These are phyloP conservation scores for Pseudogymnoascus sp. DNA, from an alignment of 2,329 filamentous ascomycete species.

Conservation along the genomic window DNA sequence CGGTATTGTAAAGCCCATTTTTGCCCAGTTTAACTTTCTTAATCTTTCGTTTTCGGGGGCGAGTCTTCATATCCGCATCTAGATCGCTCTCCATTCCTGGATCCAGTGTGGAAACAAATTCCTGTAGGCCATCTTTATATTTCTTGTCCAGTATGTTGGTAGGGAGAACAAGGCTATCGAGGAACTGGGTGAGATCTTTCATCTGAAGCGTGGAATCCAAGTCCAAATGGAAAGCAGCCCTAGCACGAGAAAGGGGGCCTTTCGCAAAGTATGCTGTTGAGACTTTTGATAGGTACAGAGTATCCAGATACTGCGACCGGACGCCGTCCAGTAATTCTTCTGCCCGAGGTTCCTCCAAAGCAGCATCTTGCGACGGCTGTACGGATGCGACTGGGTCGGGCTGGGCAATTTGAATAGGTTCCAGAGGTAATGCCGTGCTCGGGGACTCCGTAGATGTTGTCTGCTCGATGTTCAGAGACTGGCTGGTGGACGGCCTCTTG, in stretches of 20 bases:
- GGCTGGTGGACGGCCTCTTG: constrained; percentile 33
- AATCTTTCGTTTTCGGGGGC: constrained; percentile 43
- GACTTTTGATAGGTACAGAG: constrained; percentile 58
- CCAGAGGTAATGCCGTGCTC: background rate
- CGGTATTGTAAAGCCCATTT: constrained; percentile 58
- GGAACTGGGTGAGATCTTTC: constrained; percentile 56
- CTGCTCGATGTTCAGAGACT: background rate
- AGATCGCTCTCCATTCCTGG: constrained; percentile 42
- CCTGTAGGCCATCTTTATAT: constrained; percentile 62
- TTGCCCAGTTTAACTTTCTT: constrained; percentile 62
- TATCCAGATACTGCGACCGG: constrained; percentile 50
- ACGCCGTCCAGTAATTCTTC: constrained; percentile 30
- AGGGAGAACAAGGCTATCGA: constrained; percentile 61
- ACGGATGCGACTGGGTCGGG: background rate
- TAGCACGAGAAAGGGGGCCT: constrained; percentile 66
- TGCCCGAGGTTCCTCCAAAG: constrained; percentile 7
- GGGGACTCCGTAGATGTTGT: background rate
- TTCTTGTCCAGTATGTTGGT: constrained; percentile 69
- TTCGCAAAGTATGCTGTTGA: constrained; percentile 80
- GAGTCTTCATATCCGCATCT: constrained; percentile 37
- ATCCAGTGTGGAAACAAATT: constrained; percentile 50
- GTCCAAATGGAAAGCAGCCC: constrained; percentile 60
- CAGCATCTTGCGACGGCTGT: background rate
- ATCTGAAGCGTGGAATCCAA: constrained; percentile 53
- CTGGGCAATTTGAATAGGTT: background rate